Base-by-base conservation (phyloP, 164 flowering plant genomes). In the Kalanchoe fedtschenkoi region DNA sequence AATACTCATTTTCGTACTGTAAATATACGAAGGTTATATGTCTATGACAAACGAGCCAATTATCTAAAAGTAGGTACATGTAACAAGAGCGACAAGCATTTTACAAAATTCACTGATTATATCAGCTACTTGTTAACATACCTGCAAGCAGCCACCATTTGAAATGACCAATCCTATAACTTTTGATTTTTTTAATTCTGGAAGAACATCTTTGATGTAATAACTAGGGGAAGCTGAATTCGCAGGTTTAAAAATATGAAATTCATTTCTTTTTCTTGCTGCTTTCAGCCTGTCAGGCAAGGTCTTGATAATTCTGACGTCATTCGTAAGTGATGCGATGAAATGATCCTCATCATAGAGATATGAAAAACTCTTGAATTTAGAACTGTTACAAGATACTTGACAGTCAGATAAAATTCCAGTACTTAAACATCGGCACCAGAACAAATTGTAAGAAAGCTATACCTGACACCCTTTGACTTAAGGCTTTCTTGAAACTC, bases 101-200 rank as follows among this genome's bases (percentile, higher is more conserved):
- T 37, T 6, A 8, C 11, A 14, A 24, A 4, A 11, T 9, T 51
- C 22, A 8, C 54, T 46, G 54, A n/a, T n/a, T 46, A 21, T 24
- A 51, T 26, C 16, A 24, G 21, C 13, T 8, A 38, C 41, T 57
- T 67, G 34, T 54, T 58, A 11, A 59, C 44, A 30, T 75, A 89
- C 98, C 96, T 89, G 93, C 66, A 92, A 77, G 76, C 93, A 76
- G 54, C 98, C 96, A 51, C 96, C 98, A 73, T 79, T 85, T 46
- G 70, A 51, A 56, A 92, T 30, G 60, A 87, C 35, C 67, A 92
- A 62, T 32, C 91, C 93, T 76, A 92, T 66, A 70, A 84, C 98
- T 75, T 77, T 86, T 15, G 73, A 56, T 68, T 72, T 81, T 77
- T 80, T 85, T 63, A 92, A 67, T 60, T 66, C 70, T 16, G 96